A percentile compares a stretch with the other conserved stretches of the same genome.
Evolutionary conservation across 1,284 basidiomycete genomes (phyloP).

Genomic region (Ustilago xerochloae): DNA sequence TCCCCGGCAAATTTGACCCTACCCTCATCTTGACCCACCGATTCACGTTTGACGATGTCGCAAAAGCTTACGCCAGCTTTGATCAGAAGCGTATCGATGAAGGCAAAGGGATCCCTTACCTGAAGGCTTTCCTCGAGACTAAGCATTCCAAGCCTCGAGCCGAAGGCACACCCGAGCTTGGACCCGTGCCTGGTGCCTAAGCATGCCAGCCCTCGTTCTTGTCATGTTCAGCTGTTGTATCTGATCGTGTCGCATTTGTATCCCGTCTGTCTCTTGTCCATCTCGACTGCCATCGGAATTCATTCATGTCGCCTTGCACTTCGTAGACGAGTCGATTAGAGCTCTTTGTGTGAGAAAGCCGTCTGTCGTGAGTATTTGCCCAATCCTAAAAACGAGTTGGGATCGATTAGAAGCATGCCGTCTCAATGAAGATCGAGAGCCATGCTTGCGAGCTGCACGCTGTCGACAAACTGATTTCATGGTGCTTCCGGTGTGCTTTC

Average conservation of each 20-base stretch:
- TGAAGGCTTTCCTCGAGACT: slow-evolving; percentile 64
- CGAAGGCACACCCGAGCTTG: slow-evolving; percentile 44
- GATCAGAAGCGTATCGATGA: slow-evolving; percentile 49
- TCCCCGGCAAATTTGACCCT: slow-evolving; percentile 78
- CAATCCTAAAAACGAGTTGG: no score
- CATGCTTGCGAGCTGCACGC: not conserved
- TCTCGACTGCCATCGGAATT: not conserved
- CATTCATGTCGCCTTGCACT: not conserved
- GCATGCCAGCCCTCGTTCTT: not conserved
- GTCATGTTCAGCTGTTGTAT: not conserved
- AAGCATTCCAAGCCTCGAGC: slow-evolving; percentile 47
- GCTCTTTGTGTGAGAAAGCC: not conserved
- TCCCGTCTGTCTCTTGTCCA: not conserved
- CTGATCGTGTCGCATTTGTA: not conserved
- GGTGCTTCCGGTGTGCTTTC: not conserved
- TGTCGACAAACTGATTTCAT: not conserved
- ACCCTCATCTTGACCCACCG: slow-evolving; percentile 72
- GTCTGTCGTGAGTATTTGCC: no score
- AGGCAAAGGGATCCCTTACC: slow-evolving; percentile 32
- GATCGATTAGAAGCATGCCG: not conserved
- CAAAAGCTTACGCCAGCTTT: slow-evolving; percentile 48
- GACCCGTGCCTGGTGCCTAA: slow-evolving; percentile 28
- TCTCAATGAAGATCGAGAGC: not conserved
- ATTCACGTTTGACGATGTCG: slow-evolving; percentile 59
- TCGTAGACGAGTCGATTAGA: no score